Conservation (phyloP, 2,329 filamentous ascomycete species). For the Corinectria fuckeliana region DNA sequence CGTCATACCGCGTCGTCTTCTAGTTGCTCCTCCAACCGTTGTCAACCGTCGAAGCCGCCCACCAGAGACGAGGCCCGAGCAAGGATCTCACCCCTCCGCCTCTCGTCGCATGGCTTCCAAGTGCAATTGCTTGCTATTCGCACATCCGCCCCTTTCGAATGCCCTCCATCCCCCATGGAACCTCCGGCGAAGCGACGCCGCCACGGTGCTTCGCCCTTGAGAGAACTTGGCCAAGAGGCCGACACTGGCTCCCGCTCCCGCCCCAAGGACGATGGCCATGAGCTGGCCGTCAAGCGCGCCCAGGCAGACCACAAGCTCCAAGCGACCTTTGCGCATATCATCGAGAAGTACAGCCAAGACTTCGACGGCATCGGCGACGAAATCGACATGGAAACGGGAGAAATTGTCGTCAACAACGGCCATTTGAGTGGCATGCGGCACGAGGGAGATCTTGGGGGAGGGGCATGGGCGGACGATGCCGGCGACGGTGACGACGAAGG, state of each 20-base stretch:
- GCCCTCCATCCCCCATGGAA: constrained; percentile 53
- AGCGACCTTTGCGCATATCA: constrained; percentile 85
- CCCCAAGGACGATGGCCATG: constrained; percentile 60
- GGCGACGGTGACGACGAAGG: constrained; percentile 46
- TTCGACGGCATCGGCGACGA: constrained; percentile 87
- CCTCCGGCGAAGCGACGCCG: constrained; percentile 66
- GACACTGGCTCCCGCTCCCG: constrained; percentile 50
- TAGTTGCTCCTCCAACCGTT: constrained; percentile 40
- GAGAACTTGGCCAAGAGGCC: constrained; percentile 48
- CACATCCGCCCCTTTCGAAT: neutral
- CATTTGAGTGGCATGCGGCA: constrained; percentile 71
- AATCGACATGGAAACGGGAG: constrained; percentile 81
- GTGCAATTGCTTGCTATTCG: neutral
- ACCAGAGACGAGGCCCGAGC: neutral
- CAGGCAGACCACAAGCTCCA: constrained; percentile 76
- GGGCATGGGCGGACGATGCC: constrained; percentile 28
- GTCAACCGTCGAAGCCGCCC: neutral
- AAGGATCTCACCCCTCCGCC: neutral
- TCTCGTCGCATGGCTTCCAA: neutral
- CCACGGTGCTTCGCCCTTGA: constrained; percentile 50
- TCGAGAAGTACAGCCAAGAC: constrained; percentile 84
- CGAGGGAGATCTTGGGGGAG: constrained; percentile 56
- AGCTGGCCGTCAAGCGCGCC: constrained; percentile 67
- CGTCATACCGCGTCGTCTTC: constrained; percentile 23
- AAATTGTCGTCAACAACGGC: constrained; percentile 89